Percentiles rank a stretch among this genome's conserved stretches.
These are phyloP conservation scores for Inonotus obliquus DNA, from an alignment of 1,284 basidiomycete genomes.

Conservation along the genomic window DNA sequence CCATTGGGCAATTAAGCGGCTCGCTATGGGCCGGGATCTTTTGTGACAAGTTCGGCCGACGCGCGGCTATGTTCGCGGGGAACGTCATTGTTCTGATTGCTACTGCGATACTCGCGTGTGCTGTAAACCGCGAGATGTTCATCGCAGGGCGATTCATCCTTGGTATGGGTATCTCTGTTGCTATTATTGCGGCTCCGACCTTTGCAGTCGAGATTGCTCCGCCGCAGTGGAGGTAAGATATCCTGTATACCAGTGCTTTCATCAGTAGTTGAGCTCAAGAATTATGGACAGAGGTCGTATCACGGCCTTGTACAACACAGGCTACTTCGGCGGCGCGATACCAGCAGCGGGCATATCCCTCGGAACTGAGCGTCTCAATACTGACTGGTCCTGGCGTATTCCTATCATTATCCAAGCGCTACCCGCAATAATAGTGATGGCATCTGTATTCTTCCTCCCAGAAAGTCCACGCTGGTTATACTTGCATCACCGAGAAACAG, in stretches of 20 bases:
- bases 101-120: constrained; percentile 27
- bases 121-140: constrained; percentile 18
- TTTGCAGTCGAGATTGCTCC: constrained; percentile 43
- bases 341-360: constrained; percentile 31
- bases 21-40: constrained; percentile 22
- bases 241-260: not conserved
- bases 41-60: constrained; percentile 28
- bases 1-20: constrained; percentile 22
- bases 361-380: constrained; percentile 27
- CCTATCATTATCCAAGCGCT: constrained; percentile 21
- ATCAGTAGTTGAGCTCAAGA: not conserved
- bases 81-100: constrained; percentile 17
- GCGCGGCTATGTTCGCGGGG: constrained; percentile 28
- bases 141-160: constrained; percentile 32
- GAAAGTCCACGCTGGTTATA: constrained; percentile 26
- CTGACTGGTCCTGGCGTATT: constrained; percentile 25
- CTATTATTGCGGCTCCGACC: constrained; percentile 34
- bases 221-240: constrained; percentile 34
- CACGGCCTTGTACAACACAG: constrained; percentile 33
- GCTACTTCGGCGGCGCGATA: constrained; percentile 28
- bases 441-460: constrained; percentile 21
- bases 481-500: constrained; percentile 25
- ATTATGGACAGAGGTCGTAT: constrained; percentile 29
- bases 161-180: constrained; percentile 29
- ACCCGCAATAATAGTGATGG: constrained; percentile 19